phyloP scores from a whole-genome alignment of 2,329 filamentous ascomycete genomes.

The Xylariaceae sp. region DNA sequence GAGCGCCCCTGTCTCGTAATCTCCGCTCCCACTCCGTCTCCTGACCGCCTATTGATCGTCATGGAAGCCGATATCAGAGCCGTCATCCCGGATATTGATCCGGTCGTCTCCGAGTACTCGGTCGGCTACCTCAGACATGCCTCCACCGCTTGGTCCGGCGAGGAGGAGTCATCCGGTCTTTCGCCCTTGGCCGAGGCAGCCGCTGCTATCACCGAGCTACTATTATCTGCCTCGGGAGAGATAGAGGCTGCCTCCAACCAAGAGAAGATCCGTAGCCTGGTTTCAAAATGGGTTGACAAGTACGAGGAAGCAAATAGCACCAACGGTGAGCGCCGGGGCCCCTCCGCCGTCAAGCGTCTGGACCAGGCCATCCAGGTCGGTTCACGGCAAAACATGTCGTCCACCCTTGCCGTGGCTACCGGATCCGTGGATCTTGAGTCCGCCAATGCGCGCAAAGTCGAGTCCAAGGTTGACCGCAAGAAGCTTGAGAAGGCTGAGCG shows the following conservation, averaged over 20 bases:
- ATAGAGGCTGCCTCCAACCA: constrained; percentile 63
- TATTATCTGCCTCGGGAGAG: constrained; percentile 89
- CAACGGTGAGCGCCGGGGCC: constrained; percentile 61
- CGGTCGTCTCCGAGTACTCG: constrained; percentile 85
- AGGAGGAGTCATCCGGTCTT: constrained; percentile 63
- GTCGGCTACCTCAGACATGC: constrained; percentile 93
- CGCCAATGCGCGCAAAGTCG: constrained; percentile 86
- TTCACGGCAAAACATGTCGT: constrained; percentile 91
- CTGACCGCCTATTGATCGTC: background rate
- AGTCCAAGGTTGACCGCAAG: constrained; percentile 96
- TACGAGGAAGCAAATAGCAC: constrained; percentile 73
- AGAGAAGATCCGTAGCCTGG: constrained; percentile 73
- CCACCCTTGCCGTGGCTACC: constrained; percentile 82
- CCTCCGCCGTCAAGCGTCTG: constrained; percentile 75
- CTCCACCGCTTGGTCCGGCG: constrained; percentile 74
- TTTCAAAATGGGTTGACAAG: constrained; percentile 83
- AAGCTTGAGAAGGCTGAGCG: constrained; percentile 98
- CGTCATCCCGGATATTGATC: constrained; percentile 82
- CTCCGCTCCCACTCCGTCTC: no score
- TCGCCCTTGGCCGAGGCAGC: constrained; percentile 84
- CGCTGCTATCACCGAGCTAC: constrained; percentile 75
- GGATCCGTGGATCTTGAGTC: constrained; percentile 89
- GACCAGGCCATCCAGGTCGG: constrained; percentile 95
- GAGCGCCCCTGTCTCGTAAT: no score
- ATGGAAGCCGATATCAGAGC: constrained; percentile 90